Evolutionary conservation across 2,329 filamentous ascomycete species (phyloP).

Genomic region (Neofusicoccum laricinum): DNA sequence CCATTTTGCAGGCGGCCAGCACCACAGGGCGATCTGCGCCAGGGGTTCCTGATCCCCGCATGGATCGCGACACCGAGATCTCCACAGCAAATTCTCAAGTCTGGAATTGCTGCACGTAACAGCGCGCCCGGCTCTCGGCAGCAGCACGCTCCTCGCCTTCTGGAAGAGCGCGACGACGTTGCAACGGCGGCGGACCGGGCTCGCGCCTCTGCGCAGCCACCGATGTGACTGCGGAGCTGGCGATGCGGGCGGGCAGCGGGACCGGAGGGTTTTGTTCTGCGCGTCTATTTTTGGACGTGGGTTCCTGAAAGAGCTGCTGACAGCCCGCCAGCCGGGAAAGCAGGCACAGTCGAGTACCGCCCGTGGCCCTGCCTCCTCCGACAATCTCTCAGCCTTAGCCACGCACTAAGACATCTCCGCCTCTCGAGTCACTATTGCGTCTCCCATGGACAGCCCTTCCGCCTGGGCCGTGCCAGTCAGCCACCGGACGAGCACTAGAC

Average conservation of each 20-base stretch:
- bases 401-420: not conserved
- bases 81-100: not conserved
- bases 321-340: not conserved
- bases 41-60: not conserved
- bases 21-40: slow-evolving; percentile 4
- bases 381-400: not conserved
- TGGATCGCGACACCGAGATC: not conserved
- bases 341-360: not conserved
- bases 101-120: slow-evolving; percentile 7
- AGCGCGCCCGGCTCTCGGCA: not conserved
- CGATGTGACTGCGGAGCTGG: not conserved
- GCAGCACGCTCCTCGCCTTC: not conserved
- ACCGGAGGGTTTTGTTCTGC: not conserved
- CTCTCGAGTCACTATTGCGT: not conserved
- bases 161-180: not conserved
- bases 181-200: not conserved
- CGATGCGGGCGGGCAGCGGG: not conserved
- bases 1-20: not conserved
- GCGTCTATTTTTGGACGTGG: not conserved
- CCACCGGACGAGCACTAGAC: not conserved
- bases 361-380: not conserved
- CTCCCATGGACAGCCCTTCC: not conserved
- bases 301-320: not conserved
- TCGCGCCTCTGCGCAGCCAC: not conserved
- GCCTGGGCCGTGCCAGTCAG: not conserved